A percentile compares a stretch with the other conserved stretches of the same genome.
Evolutionary conservation across 179 eudicot species (phyloP).

Genomic region (Heliamphora pulchella): DNA sequence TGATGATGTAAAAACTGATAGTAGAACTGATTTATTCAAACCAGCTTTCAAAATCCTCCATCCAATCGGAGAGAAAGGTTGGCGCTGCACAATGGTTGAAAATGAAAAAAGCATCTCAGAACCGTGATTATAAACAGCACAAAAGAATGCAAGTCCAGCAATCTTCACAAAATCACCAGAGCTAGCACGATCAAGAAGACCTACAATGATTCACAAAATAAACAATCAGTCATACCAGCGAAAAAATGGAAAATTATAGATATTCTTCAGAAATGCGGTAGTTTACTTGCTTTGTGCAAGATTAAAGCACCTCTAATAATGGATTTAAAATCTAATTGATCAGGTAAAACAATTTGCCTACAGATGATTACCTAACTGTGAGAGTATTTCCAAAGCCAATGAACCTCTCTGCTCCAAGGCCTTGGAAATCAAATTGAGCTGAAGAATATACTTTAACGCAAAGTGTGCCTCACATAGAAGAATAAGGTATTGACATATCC

Average conservation of each 20-base stretch:
- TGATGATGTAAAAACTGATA: slow-evolving; percentile 51
- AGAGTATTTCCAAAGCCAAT: slow-evolving; percentile 35
- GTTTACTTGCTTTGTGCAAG: too few relatives aligned
- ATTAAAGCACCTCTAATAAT: neutral
- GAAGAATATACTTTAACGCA: slow-evolving; percentile 46
- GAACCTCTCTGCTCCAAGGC: slow-evolving; percentile 35
- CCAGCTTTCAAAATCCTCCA: slow-evolving; percentile 62
- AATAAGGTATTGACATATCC: slow-evolving; percentile 42
- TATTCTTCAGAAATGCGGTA: neutral
- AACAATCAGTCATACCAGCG: neutral
- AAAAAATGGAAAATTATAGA: neutral
- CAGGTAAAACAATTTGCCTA: neutral
- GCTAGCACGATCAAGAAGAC: slow-evolving; percentile 37
- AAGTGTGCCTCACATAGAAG: slow-evolving; percentile 62
- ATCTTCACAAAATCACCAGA: slow-evolving; percentile 53
- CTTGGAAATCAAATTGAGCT: slow-evolving; percentile 40
- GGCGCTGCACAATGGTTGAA: slow-evolving; percentile 57
- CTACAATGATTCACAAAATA: slow-evolving; percentile 20
- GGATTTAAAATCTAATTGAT: neutral
- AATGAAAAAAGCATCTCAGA: slow-evolving; percentile 52
- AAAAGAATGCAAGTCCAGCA: slow-evolving; percentile 56
- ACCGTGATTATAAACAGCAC: slow-evolving; percentile 58
- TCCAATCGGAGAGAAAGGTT: slow-evolving; percentile 55
- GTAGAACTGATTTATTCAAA: slow-evolving; percentile 51
- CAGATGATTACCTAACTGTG: slow-evolving; percentile 47